These are phyloP conservation scores for Diplosphaera chodatii DNA, from an alignment of 139 green algal species.

Conservation along the genomic window DNA sequence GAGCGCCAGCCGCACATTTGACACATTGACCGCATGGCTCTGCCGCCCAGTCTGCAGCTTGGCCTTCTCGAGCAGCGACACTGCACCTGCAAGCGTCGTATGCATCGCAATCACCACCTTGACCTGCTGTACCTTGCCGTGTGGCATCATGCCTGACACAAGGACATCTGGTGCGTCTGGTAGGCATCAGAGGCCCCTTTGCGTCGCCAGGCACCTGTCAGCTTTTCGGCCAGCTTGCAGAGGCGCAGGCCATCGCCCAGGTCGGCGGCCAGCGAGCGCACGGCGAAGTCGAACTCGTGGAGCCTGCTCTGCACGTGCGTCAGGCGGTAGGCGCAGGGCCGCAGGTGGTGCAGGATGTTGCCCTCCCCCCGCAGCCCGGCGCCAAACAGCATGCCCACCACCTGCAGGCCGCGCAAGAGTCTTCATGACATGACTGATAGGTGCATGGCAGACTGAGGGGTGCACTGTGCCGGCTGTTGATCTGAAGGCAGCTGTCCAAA, in stretches of 20 bases:
- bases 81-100: neutral
- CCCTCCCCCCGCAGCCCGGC: conserved; percentile 62
- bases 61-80: neutral
- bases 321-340: conserved; percentile 54
- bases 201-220: conserved; percentile 47
- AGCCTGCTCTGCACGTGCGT: conserved; percentile 53
- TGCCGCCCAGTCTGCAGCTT: neutral
- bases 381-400: conserved; percentile 49
- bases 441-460: no score
- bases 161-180: no score
- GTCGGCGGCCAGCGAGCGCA: conserved; percentile 58
- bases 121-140: no score
- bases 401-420: conserved; percentile 18
- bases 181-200: no score
- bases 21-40: conserved; percentile 28
- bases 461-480: no score
- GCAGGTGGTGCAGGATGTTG: conserved; percentile 64
- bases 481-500: no score
- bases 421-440: neutral
- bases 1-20: conserved; percentile 51
- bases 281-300: conserved; percentile 55
- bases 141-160: no score
- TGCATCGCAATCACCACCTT: no score
- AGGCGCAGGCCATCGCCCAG: conserved; percentile 66
- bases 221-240: conserved; percentile 53